A percentile compares a stretch with the other conserved stretches of the same genome.
These are phyloP conservation scores for Pichia insulana DNA, from an alignment of 805 yeast genomes.

Conservation along the genomic window DNA sequence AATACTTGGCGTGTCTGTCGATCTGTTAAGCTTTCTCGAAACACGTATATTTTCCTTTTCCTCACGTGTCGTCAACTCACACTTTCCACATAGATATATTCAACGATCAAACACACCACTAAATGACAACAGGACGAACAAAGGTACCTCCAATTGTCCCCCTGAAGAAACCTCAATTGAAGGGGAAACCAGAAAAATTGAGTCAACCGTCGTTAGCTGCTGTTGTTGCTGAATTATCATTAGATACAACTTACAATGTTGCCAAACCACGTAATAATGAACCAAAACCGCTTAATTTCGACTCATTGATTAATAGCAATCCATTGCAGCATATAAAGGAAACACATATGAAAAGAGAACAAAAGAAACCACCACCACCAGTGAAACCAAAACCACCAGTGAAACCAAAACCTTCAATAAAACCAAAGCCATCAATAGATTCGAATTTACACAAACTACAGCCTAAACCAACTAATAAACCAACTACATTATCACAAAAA, in stretches of 20 bases:
- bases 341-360: too few species aligned
- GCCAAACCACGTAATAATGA: constrained; percentile 8
- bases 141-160: constrained; percentile 24
- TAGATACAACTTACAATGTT: constrained; percentile 5
- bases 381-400: neutral
- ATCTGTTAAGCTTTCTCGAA: too few species aligned
- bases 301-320: constrained; percentile 15
- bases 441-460: neutral
- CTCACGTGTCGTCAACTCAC: too few species aligned
- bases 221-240: constrained; percentile 8
- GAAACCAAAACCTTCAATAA: neutral
- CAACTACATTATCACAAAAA: neutral
- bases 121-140: neutral
- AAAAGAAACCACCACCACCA: neutral
- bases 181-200: constrained; percentile 1
- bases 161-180: constrained; percentile 15
- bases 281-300: constrained; percentile 19
- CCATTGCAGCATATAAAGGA: neutral
- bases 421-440: constrained; percentile 6
- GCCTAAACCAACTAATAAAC: too few species aligned
- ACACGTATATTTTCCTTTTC: too few species aligned
- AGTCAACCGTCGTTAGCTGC: constrained; percentile 3
- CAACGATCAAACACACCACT: too few species aligned
- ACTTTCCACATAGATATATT: too few species aligned
- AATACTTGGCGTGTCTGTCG: too few species aligned